These are phyloP conservation scores for Kingdonia uniflora DNA, from an alignment of 164 flowering plant genomes.

Conservation along the genomic window DNA sequence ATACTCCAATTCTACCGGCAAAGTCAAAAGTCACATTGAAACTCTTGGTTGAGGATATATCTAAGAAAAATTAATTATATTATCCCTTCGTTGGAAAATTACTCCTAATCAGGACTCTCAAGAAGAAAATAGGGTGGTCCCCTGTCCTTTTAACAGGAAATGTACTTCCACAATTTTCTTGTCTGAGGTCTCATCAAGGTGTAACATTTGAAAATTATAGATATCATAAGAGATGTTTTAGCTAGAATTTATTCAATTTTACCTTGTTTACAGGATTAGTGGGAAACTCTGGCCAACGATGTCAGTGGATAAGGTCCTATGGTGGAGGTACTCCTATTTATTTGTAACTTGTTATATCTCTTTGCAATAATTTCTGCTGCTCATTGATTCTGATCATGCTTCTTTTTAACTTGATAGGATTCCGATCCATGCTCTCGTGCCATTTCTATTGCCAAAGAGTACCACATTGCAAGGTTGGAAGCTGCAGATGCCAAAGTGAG, in stretches of 20 bases:
- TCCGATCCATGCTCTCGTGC: conserved; percentile 34
- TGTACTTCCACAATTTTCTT: background rate
- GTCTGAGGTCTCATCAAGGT: background rate
- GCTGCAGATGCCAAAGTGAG: conserved; percentile 67
- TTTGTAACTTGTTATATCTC: background rate
- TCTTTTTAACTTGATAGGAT: conserved; percentile 25
- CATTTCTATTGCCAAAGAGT: conserved; percentile 62
- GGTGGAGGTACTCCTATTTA: conserved; percentile 32
- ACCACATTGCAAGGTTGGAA: conserved; percentile 52
- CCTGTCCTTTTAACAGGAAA: too few relatives aligned
- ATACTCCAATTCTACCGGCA: too few relatives aligned
- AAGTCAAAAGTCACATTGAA: too few relatives aligned
- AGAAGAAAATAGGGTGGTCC: too few relatives aligned
- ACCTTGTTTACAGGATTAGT: conserved; percentile 40
- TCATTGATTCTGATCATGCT: conserved; percentile 2
- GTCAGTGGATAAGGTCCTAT: conserved; percentile 17
- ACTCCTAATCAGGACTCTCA: too few relatives aligned
- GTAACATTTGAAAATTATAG: background rate
- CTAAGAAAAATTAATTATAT: too few relatives aligned
- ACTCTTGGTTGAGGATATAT: too few relatives aligned
- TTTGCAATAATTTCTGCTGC: background rate
- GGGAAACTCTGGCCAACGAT: conserved; percentile 41
- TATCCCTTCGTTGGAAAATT: too few relatives aligned
- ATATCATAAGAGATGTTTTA: background rate
- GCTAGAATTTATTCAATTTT: too few relatives aligned